phyloP scores from a whole-genome alignment of 2,329 filamentous ascomycete species.

The Ceratocystis colombiana region DNA sequence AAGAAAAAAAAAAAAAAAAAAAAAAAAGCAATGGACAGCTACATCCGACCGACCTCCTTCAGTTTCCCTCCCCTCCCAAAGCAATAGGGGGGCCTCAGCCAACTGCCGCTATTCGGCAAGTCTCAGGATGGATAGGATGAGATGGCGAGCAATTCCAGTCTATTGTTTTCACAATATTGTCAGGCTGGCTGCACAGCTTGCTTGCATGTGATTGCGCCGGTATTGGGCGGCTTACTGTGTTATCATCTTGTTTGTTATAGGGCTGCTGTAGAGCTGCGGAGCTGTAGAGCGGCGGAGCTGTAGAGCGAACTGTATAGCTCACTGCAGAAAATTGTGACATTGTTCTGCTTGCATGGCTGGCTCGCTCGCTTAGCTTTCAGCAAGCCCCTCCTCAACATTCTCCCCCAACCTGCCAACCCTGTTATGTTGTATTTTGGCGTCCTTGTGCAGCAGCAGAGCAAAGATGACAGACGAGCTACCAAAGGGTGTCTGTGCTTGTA shows the following conservation, averaged over 20 bases:
- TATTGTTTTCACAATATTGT: not conserved
- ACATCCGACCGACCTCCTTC: too few relatives aligned
- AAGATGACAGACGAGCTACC: not conserved
- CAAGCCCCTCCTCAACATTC: not conserved
- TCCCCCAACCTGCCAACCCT: conserved; percentile 3
- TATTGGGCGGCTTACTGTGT: not conserved
- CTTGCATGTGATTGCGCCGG: not conserved
- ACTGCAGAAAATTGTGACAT: not conserved
- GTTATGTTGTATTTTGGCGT: not conserved
- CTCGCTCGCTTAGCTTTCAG: not conserved
- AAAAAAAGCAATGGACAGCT: not conserved
- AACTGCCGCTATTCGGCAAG: conserved; percentile 9
- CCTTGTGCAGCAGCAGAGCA: not conserved
- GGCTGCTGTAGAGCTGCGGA: not conserved
- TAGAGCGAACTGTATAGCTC: not conserved
- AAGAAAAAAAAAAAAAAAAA: too few relatives aligned
- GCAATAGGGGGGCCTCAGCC: not conserved
- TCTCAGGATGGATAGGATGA: not conserved
- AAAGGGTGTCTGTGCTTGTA: not conserved
- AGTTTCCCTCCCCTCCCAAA: too few relatives aligned
- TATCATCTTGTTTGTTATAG: not conserved
- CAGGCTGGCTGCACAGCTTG: not conserved
- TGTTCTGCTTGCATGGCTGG: conserved; percentile 3
- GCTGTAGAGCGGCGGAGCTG: not conserved
- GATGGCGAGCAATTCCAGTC: not conserved